phyloP scores from a whole-genome alignment of 805 yeast species.

The Ogataea polymorpha region DNA sequence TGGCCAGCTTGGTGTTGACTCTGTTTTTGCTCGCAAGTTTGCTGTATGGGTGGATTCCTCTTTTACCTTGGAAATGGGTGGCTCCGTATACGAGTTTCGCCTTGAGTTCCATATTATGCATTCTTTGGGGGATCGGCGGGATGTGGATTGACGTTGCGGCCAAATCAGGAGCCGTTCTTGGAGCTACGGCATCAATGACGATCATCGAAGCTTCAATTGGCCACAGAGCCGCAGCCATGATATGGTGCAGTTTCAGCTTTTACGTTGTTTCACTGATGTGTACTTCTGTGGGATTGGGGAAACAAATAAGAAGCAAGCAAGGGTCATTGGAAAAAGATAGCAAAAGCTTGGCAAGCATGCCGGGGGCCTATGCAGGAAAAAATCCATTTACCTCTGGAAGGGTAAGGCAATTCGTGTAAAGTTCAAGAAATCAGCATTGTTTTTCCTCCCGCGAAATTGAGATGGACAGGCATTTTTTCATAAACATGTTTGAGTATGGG shows the following conservation, averaged over 20 bases:
- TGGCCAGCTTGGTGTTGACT: constrained; percentile 45
- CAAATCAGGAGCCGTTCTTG: constrained; percentile 40
- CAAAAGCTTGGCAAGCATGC: constrained; percentile 5
- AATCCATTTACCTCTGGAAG: constrained; percentile 1
- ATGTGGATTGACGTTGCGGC: constrained; percentile 62
- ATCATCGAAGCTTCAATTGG: constrained; percentile 46
- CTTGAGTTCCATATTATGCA: constrained; percentile 35
- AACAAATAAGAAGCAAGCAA: constrained; percentile 28
- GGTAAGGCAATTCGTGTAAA: constrained; percentile 8
- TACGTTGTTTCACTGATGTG: constrained; percentile 39
- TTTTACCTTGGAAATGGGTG: constrained; percentile 40
- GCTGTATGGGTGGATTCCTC: constrained; percentile 46
- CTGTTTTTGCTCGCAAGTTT: constrained; percentile 39
- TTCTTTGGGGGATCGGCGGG: constrained; percentile 64
- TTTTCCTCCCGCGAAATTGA: neutral
- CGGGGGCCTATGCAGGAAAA: neutral
- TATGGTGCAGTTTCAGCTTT: constrained; percentile 60
- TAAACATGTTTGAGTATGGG: neutral
- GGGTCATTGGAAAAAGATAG: constrained; percentile 3
- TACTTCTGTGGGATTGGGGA: constrained; percentile 33
- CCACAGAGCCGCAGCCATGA: constrained; percentile 50
- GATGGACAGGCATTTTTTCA: neutral
- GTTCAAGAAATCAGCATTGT: neutral
- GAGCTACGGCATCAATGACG: constrained; percentile 49
- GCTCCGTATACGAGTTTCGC: constrained; percentile 29